Base-by-base conservation (phyloP, 108 stramenopile genomes). In the Fragilariopsis cylindrus region DNA sequence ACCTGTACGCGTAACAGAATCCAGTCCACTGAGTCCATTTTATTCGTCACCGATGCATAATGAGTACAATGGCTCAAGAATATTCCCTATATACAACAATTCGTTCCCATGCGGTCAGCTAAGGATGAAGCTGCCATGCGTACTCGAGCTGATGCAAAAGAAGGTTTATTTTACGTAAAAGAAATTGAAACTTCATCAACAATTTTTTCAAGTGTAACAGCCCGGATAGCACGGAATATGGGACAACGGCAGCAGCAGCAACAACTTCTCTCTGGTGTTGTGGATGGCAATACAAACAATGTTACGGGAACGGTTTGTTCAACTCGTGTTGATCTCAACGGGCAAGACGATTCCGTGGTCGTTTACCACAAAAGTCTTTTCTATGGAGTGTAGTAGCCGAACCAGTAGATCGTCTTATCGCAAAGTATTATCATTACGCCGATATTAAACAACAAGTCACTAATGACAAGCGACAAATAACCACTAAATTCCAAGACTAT, bases 321-420 rank as follows among this genome's bases (percentile, higher is more conserved):
- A 7, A 54, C 70, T 12, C 74, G 74, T 5, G 41, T 69, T 4
- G 65, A n/a, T 69, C 42, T 39, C 53, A 69, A 11, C 78, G 66
- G 16, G 74, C 74, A 7, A 65, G 67, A 48, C 57, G 73, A 53
- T 72, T 68, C 72, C 52, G 45, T 45, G 40, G 46, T 9, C 70
- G 80, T 50, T 15, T 43, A 21, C 62, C 21, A 12, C 63, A 54
- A 44, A 48, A 71, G 30, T 74, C 67, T 43, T 82, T 84, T 60
- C 50, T 84, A 45, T 87, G 81, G 81, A 84, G 63, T 63, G 43
- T 84, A 4, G 65, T 87, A 4, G 75, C 81, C 52, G 81, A 87
- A 58, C 86, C 86, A 39, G 78, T 78, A 9, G 46, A 44, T 44
- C 83, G 86, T 12, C 13, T 77, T 2, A 11, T 84, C 8, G 48